Evolutionary conservation across 176 grass and related monocot species (phyloP), one percentile per base, ranked within the genome.

Genomic region (Oryza glumipatula): DNA sequence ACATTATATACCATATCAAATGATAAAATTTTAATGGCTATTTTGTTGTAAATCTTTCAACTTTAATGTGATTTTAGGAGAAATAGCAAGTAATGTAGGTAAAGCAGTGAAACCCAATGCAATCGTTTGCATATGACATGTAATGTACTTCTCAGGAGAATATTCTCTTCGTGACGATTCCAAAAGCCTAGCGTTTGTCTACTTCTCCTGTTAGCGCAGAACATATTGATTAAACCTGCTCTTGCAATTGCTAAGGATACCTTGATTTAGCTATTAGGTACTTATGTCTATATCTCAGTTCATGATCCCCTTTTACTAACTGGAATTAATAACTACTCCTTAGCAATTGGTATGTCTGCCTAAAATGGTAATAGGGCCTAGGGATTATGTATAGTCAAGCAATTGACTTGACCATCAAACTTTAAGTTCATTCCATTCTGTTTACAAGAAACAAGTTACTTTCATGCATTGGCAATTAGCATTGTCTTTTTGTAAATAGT

Each of bases 51-150:
- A 38, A 81, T 23, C 11, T 68, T 68, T 79, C 10, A 70, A n/a
- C 45, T 41, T 7, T 69, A 35, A 70, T 81, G 30, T 81, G 3
- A 21, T 22, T 51, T 69, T 80, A 81, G 46, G 66, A 54, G 7
- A 35, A 68, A 49, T 19, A 23, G 17, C 22, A 74, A 51, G 46
- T 74, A 23, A 23, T 58, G 79, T 16, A 70, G 66, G 38, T 72
- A 63, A 22, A 30, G 14, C 5, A 82, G 30, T 49, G 56, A 61
- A 39, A 71, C 4, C 16, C 23, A 72, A 44, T 56, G 60, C 36
- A 72, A 44, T 56, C 19, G 15, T 70, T 45, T 58, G 9, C 68
- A 4, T 41, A 63, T 72, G 22, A 61, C 9, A 30, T 82, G 35
- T 6, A 70, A 47, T 22, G n/a, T 78, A 32, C 8, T 79, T 79